phyloP scores from a whole-genome alignment of 73 alveolate species.

The Urostyla sp. region DNA sequence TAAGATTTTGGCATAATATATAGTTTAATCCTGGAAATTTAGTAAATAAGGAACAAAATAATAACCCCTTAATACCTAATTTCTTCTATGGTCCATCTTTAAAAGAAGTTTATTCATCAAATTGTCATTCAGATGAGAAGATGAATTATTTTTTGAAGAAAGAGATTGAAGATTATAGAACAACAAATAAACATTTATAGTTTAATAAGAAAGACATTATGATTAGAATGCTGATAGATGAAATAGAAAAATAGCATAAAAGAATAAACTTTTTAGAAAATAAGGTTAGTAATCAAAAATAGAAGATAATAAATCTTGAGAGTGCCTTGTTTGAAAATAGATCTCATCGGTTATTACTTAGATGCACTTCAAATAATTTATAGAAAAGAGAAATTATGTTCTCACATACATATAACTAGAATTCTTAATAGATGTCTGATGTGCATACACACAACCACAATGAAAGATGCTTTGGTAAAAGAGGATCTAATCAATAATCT shows the following conservation, averaged over 20 bases:
- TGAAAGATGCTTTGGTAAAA: neutral
- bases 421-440: neutral
- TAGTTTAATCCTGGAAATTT: slow-evolving; percentile 10
- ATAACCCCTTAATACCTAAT: slow-evolving; percentile 13
- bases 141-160: slow-evolving; percentile 13
- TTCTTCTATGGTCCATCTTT: slow-evolving; percentile 12
- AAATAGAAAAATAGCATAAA: slow-evolving; percentile 34
- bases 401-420: neutral
- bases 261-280: slow-evolving; percentile 18
- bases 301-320: slow-evolving; percentile 18
- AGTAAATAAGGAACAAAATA: neutral
- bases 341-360: slow-evolving; percentile 21
- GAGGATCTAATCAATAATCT: neutral
- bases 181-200: neutral
- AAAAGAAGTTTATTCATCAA: neutral
- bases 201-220: slow-evolving; percentile 15
- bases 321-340: slow-evolving; percentile 19
- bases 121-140: neutral
- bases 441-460: neutral
- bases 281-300: slow-evolving; percentile 2
- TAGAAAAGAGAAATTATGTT: neutral
- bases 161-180: slow-evolving; percentile 37
- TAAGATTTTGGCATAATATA: slow-evolving; percentile 28
- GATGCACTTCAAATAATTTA: neutral
- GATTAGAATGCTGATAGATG: slow-evolving; percentile 26